Conservation (phyloP, 257 asterid genomes). For the Gentiana dahurica region DNA sequence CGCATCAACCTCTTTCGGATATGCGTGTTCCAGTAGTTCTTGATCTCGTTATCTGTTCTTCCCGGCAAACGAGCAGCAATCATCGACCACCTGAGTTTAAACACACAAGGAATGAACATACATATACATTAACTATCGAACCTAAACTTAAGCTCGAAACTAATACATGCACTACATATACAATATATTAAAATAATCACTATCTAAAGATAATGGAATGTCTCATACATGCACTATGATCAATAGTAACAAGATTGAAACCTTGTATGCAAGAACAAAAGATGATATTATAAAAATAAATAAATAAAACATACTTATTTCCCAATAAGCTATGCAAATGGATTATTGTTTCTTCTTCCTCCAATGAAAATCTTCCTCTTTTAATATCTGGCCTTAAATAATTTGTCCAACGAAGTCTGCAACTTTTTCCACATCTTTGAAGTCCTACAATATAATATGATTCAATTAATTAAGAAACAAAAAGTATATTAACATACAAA, state of each 20-base stretch:
- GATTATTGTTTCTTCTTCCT: constrained; percentile 73
- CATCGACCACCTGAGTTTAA: constrained; percentile 55
- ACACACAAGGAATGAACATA: neutral
- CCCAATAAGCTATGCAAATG: constrained; percentile 75
- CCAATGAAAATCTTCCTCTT: constrained; percentile 65
- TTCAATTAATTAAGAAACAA: neutral
- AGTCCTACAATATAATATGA: constrained; percentile 27
- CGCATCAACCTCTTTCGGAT: constrained; percentile 61
- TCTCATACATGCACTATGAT: too few species aligned
- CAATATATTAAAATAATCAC: too few species aligned
- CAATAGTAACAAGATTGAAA: too few species aligned
- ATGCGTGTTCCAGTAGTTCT: constrained; percentile 81
- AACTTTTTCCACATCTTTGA: constrained; percentile 85
- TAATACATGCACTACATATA: too few species aligned
- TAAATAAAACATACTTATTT: constrained; percentile 45
- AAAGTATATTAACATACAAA: too few species aligned
- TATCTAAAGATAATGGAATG: too few species aligned
- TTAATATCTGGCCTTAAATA: constrained; percentile 78
- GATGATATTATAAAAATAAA: too few species aligned
- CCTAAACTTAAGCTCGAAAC: too few species aligned
- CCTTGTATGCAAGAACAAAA: too few species aligned
- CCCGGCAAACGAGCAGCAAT: constrained; percentile 81
- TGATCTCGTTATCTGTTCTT: constrained; percentile 76
- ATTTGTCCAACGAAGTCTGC: constrained; percentile 82
- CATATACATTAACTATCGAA: too few species aligned